phyloP scores from a whole-genome alignment of 106 monocot genomes.

The Apostasia ramifera region DNA sequence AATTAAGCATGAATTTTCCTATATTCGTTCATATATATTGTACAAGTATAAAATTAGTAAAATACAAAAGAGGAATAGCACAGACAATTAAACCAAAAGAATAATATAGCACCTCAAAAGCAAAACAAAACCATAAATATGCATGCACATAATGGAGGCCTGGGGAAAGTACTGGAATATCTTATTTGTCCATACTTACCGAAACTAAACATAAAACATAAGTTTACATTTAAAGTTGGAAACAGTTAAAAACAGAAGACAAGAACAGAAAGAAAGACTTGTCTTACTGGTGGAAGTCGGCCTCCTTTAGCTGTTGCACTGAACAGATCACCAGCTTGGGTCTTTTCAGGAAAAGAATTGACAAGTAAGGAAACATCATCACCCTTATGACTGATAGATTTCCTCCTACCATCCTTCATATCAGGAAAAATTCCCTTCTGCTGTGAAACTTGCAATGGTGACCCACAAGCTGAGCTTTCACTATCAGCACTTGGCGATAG shows the following conservation, averaged over 20 bases:
- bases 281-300: slow-evolving; percentile 59
- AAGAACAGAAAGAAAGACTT: slow-evolving; percentile 2
- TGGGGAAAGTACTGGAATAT: too few species aligned
- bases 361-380: slow-evolving; percentile 40
- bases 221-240: too few species aligned
- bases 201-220: too few species aligned
- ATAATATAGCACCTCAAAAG: not conserved
- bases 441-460: slow-evolving; percentile 48
- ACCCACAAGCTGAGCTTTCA: slow-evolving; percentile 65
- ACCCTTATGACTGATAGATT: slow-evolving; percentile 54
- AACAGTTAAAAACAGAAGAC: too few species aligned
- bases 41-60: too few species aligned
- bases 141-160: too few species aligned
- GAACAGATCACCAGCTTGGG: slow-evolving; percentile 96
- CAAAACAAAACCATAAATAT: not conserved
- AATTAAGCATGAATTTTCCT: too few species aligned
- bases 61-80: too few species aligned
- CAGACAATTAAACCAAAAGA: not conserved
- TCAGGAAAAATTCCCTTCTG: slow-evolving; percentile 36
- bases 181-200: too few species aligned
- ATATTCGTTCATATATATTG: too few species aligned
- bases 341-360: slow-evolving; percentile 60
- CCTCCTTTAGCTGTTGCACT: slow-evolving; percentile 54
- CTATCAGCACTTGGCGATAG: slow-evolving; percentile 43
- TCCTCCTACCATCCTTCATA: slow-evolving; percentile 59